phyloP scores from a whole-genome alignment of 2,329 filamentous ascomycete genomes.

The Pseudogymnoascus sp. region DNA sequence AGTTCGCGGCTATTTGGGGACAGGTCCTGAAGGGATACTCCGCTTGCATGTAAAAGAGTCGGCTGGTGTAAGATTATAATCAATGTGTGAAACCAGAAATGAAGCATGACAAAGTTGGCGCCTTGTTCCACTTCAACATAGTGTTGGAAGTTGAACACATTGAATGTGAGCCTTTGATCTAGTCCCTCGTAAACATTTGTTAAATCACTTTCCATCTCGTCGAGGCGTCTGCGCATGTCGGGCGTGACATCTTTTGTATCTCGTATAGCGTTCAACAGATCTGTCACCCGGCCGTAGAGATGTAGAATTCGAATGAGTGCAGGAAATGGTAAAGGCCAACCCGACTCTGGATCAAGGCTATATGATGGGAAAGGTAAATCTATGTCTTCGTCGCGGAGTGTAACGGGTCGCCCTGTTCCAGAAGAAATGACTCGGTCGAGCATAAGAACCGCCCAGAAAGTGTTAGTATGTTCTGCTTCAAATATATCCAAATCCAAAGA shows the following conservation, averaged over 20 bases:
- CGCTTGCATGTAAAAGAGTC: conserved; percentile 59
- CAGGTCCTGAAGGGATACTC: conserved; percentile 9
- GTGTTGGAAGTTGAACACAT: conserved; percentile 75
- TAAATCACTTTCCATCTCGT: not conserved
- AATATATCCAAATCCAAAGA: not conserved
- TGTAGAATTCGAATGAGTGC: conserved; percentile 76
- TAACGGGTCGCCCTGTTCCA: conserved; percentile 76
- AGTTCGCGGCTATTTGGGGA: conserved; percentile 71
- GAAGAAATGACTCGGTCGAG: conserved; percentile 81
- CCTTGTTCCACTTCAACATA: conserved; percentile 74
- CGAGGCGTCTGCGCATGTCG: conserved; percentile 61
- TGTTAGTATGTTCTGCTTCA: conserved; percentile 61
- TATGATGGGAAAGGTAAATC: conserved; percentile 61
- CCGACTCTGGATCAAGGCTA: conserved; percentile 43
- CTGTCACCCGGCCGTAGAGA: conserved; percentile 75
- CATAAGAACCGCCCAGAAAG: conserved; percentile 85
- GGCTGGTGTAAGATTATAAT: conserved; percentile 81
- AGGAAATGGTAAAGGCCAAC: conserved; percentile 71
- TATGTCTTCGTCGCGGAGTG: conserved; percentile 74
- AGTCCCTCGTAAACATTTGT: conserved; percentile 65
- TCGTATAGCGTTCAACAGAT: conserved; percentile 73
- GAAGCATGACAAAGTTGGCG: conserved; percentile 76
- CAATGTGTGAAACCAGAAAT: conserved; percentile 81
- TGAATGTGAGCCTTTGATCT: conserved; percentile 69
- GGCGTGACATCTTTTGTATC: conserved; percentile 64